Evolutionary conservation across 306 rosid genomes (phyloP), one percentile per base, ranked within the genome.

Genomic region (Macrotyloma uniflorum): DNA sequence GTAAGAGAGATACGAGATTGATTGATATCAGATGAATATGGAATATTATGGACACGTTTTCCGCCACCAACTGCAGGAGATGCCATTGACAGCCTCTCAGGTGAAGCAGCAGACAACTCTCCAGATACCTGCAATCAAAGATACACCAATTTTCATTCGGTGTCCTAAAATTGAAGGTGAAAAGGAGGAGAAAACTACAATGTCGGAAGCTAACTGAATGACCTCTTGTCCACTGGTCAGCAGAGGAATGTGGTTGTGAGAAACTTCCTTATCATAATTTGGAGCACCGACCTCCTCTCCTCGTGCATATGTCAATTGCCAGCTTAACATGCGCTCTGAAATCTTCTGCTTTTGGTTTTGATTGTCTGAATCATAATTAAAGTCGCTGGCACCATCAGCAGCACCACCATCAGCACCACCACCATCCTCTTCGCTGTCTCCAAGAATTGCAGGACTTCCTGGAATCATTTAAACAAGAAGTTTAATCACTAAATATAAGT

Each of bases 31-130:
- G 92, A 84, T 43, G 92, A 77, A 79, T 89, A 92, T 66, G 92
- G 80, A 80, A 88, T 87, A 36, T 79, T 81, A 72, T 87, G 93
- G 70, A 83, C 51, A 30, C 92, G 92, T 86, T 93, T 95, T 38
- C 90, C 93, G 1, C 86, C 86, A 74, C 83, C 89, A 75, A 51
- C 86, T 66, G 86, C 85, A 35, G 99, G 98, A 80, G 98, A 91
- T 58, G 98, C 91, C 99, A 95, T 87, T 12, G 91, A 91, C 73
- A 89, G 89, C 80, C 87, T 89, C 81, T 91, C 99, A 13, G 99
- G 98, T 36, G 99, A 95, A 42, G 93, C 97, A n/a, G 98, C 93
- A 54, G 99, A 95, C 46, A 95, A 68, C 83, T 95, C 99, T 72
- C 99, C 99, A 33, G 97, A 95, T 47, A 92, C 91, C 98, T 95